Percentiles rank a stretch among this genome's conserved stretches.
phyloP scores from a whole-genome alignment of 305 asterid species.

The Rubia balearica region DNA sequence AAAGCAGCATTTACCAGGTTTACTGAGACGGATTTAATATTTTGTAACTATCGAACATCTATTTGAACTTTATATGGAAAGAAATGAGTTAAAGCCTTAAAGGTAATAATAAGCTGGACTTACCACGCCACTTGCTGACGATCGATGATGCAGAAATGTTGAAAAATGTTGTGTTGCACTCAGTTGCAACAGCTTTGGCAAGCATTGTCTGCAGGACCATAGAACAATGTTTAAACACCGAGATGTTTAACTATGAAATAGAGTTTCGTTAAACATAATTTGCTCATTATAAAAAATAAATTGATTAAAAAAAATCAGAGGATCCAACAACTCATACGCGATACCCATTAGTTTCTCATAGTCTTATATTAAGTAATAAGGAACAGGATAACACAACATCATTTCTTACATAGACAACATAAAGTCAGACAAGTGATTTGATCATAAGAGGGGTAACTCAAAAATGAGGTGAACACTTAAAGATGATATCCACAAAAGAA shows the following conservation, averaged over 20 bases:
- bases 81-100: not conserved
- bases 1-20: not conserved
- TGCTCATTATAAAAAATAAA: not conserved
- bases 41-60: not conserved
- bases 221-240: not conserved
- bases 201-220: conserved; percentile 71
- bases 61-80: not conserved
- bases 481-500: too few species aligned
- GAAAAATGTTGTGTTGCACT: conserved; percentile 95
- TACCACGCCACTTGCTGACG: conserved; percentile 99
- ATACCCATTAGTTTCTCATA: not conserved
- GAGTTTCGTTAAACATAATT: not conserved
- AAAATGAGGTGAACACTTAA: not conserved
- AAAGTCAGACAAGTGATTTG: not conserved
- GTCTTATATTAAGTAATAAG: not conserved
- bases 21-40: not conserved
- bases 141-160: conserved; percentile 96
- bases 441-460: not conserved
- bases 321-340: not conserved
- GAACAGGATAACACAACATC: not conserved
- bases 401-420: not conserved
- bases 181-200: conserved; percentile 98
- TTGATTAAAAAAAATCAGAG: not conserved
- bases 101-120: conserved; percentile 16
- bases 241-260: not conserved